Percentiles rank a stretch among this genome's conserved stretches.
These are phyloP conservation scores for Metschnikowia matae DNA, from an alignment of 805 yeast species.

Conservation along the genomic window DNA sequence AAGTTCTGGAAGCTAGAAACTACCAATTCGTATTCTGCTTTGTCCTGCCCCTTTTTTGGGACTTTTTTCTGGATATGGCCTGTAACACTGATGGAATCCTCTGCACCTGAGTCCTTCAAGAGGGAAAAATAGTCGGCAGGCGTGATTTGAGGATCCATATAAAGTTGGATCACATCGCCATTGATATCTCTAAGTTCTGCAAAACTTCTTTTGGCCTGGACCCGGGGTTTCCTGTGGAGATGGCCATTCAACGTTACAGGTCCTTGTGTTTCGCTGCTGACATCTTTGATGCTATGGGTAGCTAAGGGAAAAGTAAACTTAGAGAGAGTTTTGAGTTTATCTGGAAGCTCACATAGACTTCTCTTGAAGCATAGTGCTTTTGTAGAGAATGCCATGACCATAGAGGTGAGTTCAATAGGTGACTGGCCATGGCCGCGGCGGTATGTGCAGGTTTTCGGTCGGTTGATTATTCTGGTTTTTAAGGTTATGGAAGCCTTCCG, in stretches of 20 bases:
- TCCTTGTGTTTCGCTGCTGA: constrained; percentile 9
- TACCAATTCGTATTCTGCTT: constrained; percentile 52
- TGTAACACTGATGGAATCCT: constrained; percentile 66
- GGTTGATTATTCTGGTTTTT: too few species aligned
- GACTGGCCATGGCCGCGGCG: background rate
- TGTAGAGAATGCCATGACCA: background rate
- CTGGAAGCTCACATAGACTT: constrained; percentile 6
- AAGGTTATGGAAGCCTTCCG: too few species aligned
- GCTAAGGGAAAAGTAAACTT: constrained; percentile 36
- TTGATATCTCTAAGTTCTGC: constrained; percentile 69
- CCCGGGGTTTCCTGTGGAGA: constrained; percentile 71
- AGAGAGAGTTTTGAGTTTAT: constrained; percentile 7
- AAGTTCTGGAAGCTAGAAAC: constrained; percentile 50
- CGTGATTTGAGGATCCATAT: constrained; percentile 39
- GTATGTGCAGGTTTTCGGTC: background rate
- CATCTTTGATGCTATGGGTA: constrained; percentile 23
- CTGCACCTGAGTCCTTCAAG: constrained; percentile 51
- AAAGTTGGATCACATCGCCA: constrained; percentile 61
- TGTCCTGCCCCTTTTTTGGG: constrained; percentile 11
- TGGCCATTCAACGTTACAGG: constrained; percentile 70
- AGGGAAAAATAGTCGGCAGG: constrained; percentile 33
- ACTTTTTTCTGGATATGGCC: constrained; percentile 47
- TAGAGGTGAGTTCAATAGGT: background rate
- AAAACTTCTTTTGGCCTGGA: constrained; percentile 66
- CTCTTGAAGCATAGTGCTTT: background rate